Conservation (phyloP, 73 alveolate genomes). For the Paramecium pentaurelia region DNA sequence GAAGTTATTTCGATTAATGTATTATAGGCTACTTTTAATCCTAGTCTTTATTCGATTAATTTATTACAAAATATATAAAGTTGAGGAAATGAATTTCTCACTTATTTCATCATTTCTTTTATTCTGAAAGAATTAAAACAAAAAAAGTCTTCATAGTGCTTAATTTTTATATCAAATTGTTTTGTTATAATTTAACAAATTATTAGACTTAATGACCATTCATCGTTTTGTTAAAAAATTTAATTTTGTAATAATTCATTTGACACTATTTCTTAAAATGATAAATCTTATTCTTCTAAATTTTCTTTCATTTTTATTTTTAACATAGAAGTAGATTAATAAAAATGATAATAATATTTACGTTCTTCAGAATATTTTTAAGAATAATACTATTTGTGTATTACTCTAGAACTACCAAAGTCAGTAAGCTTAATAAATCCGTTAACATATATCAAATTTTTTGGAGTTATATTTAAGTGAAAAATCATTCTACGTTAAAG, state of each 20-base stretch:
- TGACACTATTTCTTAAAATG: not conserved
- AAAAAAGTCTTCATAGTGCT: not conserved
- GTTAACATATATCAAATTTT: not conserved
- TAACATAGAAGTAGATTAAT: not conserved
- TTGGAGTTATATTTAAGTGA: not conserved
- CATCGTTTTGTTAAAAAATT: not conserved
- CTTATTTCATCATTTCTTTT: not conserved
- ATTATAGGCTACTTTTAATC: not conserved
- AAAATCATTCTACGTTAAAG: not conserved
- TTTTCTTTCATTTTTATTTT: not conserved
- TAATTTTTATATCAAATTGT: not conserved
- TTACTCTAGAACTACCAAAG: not conserved
- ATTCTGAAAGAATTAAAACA: not conserved
- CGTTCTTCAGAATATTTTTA: not conserved
- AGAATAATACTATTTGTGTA: not conserved
- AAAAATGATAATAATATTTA: not conserved
- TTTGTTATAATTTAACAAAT: not conserved
- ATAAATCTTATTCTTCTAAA: not conserved
- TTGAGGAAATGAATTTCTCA: not conserved
- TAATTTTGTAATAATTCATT: not conserved
- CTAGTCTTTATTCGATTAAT: not conserved
- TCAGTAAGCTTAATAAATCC: not conserved
- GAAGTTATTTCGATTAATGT: not conserved
- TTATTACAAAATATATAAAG: not conserved
- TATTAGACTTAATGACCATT: not conserved